Evolutionary conservation across 2,329 filamentous ascomycete genomes (phyloP).

Genomic region (Aspergillus amoenus): DNA sequence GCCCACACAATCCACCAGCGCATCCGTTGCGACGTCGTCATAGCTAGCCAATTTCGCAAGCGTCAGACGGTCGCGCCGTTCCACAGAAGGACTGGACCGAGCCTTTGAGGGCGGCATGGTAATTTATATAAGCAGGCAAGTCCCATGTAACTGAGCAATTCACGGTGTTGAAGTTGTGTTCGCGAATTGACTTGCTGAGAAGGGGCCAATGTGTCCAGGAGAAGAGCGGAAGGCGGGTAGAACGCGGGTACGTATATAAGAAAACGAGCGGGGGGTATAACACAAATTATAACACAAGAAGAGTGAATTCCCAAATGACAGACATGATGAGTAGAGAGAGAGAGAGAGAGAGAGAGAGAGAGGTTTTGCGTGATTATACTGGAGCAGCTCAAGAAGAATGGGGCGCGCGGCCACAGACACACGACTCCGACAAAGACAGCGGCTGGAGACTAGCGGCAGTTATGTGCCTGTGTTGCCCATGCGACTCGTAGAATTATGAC

Average conservation of each 20-base stretch:
- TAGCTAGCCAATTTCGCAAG: slow-evolving; percentile 86
- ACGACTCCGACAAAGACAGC: not conserved
- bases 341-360: not conserved
- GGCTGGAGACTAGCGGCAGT: not conserved
- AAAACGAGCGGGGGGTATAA: slow-evolving; percentile 8
- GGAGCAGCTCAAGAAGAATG: not conserved
- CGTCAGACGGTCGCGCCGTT: slow-evolving; percentile 69
- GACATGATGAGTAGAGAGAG: slow-evolving; percentile 6
- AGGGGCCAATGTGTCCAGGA: slow-evolving; percentile 14
- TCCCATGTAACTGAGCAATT: slow-evolving; percentile 13
- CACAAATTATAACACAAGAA: slow-evolving; percentile 13
- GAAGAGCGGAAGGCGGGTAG: slow-evolving; percentile 11
- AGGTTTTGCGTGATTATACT: not conserved
- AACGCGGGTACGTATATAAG: slow-evolving; percentile 3
- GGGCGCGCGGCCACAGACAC: slow-evolving; percentile 6
- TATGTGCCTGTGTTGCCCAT: not conserved
- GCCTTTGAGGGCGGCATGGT: slow-evolving; percentile 40
- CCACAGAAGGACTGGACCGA: slow-evolving; percentile 29
- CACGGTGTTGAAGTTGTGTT: not conserved
- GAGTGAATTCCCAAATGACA: not conserved
- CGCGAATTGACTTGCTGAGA: slow-evolving; percentile 8
- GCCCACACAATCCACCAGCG: slow-evolving; percentile 89
- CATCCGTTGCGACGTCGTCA: slow-evolving; percentile 94
- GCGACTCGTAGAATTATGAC: slow-evolving; percentile 1
- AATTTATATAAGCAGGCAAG: slow-evolving; percentile 7